These are phyloP conservation scores for Leersia perrieri DNA, from an alignment of 176 grass and related monocot genomes.

Conservation along the genomic window DNA sequence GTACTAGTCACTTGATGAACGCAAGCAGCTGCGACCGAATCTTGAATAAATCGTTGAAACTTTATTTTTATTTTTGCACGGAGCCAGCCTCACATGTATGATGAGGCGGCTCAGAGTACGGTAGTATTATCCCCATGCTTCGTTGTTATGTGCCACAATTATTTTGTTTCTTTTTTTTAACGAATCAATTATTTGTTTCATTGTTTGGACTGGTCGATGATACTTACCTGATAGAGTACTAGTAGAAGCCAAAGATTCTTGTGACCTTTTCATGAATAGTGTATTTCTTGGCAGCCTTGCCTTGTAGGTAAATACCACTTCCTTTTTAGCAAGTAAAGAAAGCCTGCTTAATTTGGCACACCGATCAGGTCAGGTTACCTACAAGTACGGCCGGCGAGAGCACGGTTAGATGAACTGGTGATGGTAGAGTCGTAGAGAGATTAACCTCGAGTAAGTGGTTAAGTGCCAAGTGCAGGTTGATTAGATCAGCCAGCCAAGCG, in stretches of 20 bases:
- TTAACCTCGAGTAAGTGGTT: slow-evolving; percentile 2
- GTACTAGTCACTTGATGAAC: neutral
- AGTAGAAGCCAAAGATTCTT: neutral
- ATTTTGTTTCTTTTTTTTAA: no score
- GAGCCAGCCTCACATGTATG: neutral
- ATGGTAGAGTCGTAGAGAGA: neutral
- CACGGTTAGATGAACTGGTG: neutral
- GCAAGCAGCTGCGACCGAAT: no score
- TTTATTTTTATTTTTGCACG: neutral
- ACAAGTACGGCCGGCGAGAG: neutral
- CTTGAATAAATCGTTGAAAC: neutral
- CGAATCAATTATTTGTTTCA: no score
- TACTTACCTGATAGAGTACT: no score
- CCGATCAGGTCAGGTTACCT: no score
- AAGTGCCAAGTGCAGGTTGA: neutral
- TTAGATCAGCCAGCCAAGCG: neutral
- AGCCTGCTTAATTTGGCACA: slow-evolving; percentile 1
- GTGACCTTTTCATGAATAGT: neutral
- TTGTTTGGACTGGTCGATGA: neutral
- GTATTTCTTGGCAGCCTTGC: neutral
- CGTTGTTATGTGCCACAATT: neutral
- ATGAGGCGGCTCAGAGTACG: neutral
- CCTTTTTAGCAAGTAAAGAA: neutral
- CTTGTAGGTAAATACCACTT: neutral
- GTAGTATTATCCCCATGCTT: neutral